Evolutionary conservation across 352 stramenopile genomes (phyloP), one percentile per base, ranked within the genome.

Genomic region (Thalassiosira exigua): DNA sequence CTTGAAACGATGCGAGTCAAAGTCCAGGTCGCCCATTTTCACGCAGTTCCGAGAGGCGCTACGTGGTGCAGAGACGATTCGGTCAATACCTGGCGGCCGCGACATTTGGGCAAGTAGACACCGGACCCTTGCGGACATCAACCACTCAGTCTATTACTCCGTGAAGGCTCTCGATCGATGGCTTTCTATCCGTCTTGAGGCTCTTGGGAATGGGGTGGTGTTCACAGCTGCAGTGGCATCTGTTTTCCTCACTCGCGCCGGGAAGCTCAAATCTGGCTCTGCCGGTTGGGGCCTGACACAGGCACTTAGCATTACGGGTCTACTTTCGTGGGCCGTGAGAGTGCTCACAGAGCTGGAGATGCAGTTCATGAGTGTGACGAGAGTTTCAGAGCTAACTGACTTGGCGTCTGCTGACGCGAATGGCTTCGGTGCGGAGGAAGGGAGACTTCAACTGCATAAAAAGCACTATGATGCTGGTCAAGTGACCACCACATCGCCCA

Each of bases 241-340:
- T 17, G 66, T 91, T 11, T 76, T 85, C 53, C 58, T 92, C 1
- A 86, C 77, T 51, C 56, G 86, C 22, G 26, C 42, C 9, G 78
- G 80, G 9, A 71, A 65, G 11, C 65, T 91, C 17, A 75, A 84
- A 44, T 62, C 79, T 44, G 88, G 88, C 17, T 75, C 65, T 22
- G 88, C 88, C 1, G 88, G 84, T 30, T 93, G 88, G 88, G 88
- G 88, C 22, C 52, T 93, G 7, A 92, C 85, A 9, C 88, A 93
- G 76, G 72, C 88, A 44, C 53, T 93, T 11, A 73, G 71, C n/a
- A 92, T 93, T 22, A 93, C 88, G 12, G 88, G 88, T 29, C 62
- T 92, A 21, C 62, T 93, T 36, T 85, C 33, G 21, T 83, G 75
- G 75, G 68, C 68, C 36, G 75, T 83, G 39, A 58, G 75, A 51